Base-by-base conservation (phyloP, 2,329 filamentous ascomycete species). In the Nemania bipapillata region DNA sequence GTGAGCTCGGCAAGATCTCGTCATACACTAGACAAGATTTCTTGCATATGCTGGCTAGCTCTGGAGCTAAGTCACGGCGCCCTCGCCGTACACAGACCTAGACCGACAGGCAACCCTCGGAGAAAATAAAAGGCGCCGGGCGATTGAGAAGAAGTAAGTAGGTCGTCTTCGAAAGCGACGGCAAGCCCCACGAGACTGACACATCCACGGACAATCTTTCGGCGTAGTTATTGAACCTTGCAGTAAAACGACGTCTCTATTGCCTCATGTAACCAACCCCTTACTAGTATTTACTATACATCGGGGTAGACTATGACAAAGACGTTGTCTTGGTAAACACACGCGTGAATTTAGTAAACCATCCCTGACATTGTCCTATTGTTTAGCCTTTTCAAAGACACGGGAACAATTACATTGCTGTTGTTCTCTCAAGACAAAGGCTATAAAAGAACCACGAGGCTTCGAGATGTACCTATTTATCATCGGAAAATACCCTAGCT, bases 371-470 rank as follows among this genome's bases (percentile, higher is more conserved):
- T 45, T 12, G 9, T 32, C 37, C 47, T 24, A n/a, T 68, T 54
- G 32, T n/a, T 32, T 26, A n/a, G 22, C 22, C 22, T 8, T 42
- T 15, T 63, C 5, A 59, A 63, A 52, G 49, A 20, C 4, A 40
- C 8, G 8, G 28, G 28, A 49, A 26, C n/a, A n/a, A n/a, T 42
- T 55, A 15, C 20, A 65, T 17, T 6, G 17, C 49, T 24, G 58
- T 65, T 65, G 56, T 66, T 54, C 32, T 32, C n/a, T 20, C 8
- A 20, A 24, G 4, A 66, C 28, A 11, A 37, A 58, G 40, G 26
- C 15, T 26, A 22, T 32, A 56, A 22, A 52, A 52, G 35, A 60
- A 30, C n/a, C 24, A 17, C 2, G 40, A 30, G 28, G 24, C 52
- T 32, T 65, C 52, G 53, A 52, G 65, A 65, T 4, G 12, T 5